Base-by-base conservation (phyloP, 2,329 filamentous ascomycete species). In the Colletotrichum incanum region DNA sequence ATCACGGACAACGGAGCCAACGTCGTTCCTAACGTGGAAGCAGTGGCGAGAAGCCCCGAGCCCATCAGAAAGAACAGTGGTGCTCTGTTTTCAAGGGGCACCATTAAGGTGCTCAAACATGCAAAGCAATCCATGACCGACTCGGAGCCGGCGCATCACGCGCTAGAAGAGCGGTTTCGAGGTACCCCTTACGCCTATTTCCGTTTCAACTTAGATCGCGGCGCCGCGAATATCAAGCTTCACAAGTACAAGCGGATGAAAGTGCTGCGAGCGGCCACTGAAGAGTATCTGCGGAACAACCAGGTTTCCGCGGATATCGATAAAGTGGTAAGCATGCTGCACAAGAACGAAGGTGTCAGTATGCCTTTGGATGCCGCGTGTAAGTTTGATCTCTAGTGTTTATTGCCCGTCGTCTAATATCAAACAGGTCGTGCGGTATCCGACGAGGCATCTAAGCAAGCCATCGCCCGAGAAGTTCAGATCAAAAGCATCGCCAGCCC, bases 161-260 rank as follows among this genome's bases (percentile, higher is more conserved):
- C 47, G 28, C 59, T 79, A 3, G 20, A 72, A 14, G 16, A 61
- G 1, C 71, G 66, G 16, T 71, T 81, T 5, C 9, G 43, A 8
- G 45, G 31, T 1, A 76, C 73, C 20, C 45, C 73, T 0, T 68
- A 76, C 1, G 65, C 77, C 0, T 81, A 80, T 62, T 80, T 77
- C 41, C 78, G 80, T 1, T 77, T 81, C 55, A 78, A 78, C 16
- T 72, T 81, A 2, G 76, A 76, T 1, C 50, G 67, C 0, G 77
- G 73, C 3, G 77, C 76, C 6, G 71, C 75, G n/a, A 45, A 71
- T 5, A 75, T 81, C 37, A 43, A 45, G 1, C 62, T 81, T 18
- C 56, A 74, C 4, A 62, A 79, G 8, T 81, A 79, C 39, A 59
- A 75, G 47, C 79, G 77, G 56, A 77, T 80, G 18, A 60, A 61